Percentiles rank a stretch among this genome's conserved stretches.
Evolutionary conservation across 1,284 basidiomycete genomes (phyloP).

Genomic region (Agroathelia rolfsii): DNA sequence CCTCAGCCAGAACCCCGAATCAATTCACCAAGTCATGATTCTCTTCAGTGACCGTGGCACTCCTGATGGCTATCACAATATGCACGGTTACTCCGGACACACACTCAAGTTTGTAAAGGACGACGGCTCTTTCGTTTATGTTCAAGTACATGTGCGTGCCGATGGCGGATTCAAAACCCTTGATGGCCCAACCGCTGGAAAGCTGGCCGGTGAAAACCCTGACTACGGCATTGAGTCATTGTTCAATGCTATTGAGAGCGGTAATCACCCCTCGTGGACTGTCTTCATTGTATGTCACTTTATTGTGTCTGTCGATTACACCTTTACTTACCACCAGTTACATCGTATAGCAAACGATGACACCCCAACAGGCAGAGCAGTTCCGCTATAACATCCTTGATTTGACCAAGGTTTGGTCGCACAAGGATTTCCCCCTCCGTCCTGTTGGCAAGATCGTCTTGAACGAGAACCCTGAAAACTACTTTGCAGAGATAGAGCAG

Average conservation of each 20-base stretch:
- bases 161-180: slow-evolving; percentile 77
- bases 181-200: slow-evolving; percentile 41
- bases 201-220: slow-evolving; percentile 65
- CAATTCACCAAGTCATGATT: slow-evolving; percentile 84
- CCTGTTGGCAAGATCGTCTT: slow-evolving; percentile 80
- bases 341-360: slow-evolving; percentile 72
- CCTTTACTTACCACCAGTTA: slow-evolving; percentile 10
- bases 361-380: slow-evolving; percentile 78
- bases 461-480: slow-evolving; percentile 80
- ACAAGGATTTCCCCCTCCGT: slow-evolving; percentile 78
- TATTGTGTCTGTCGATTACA: not conserved
- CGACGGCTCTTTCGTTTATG: slow-evolving; percentile 75
- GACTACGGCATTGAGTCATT: slow-evolving; percentile 74
- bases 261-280: slow-evolving; percentile 73
- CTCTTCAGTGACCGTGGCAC: slow-evolving; percentile 89
- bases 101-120: slow-evolving; percentile 85
- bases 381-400: slow-evolving; percentile 87
- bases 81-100: slow-evolving; percentile 91
- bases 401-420: slow-evolving; percentile 86
- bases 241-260: slow-evolving; percentile 72
- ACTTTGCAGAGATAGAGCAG: slow-evolving; percentile 83
- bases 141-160: slow-evolving; percentile 70
- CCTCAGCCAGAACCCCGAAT: slow-evolving; percentile 85
- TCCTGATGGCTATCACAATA: slow-evolving; percentile 72
- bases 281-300: slow-evolving; percentile 50